phyloP scores from a whole-genome alignment of 129 eudicot species.

The Centaurea solstitialis region DNA sequence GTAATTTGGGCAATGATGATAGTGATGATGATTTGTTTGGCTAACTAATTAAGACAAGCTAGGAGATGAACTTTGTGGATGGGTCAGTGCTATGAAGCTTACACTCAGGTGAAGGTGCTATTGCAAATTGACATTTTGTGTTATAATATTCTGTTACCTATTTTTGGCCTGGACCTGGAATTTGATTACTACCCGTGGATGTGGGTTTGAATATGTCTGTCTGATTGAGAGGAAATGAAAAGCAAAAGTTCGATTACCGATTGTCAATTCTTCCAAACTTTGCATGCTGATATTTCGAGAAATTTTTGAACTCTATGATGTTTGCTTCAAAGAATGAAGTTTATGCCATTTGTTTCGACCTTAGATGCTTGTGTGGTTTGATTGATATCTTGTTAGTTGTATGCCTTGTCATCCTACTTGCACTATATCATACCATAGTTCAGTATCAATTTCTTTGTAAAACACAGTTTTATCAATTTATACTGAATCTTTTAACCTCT shows the following conservation, averaged over 20 bases:
- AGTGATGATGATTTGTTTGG: slow-evolving; percentile 92
- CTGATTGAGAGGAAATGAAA: slow-evolving; percentile 21
- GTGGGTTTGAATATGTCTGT: slow-evolving; percentile 25
- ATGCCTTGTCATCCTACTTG: too few relatives aligned
- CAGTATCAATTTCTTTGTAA: too few relatives aligned
- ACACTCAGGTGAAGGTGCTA: background rate
- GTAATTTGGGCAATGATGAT: slow-evolving; percentile 41
- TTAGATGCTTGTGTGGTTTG: too few relatives aligned
- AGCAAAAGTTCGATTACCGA: slow-evolving; percentile 16
- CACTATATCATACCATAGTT: too few relatives aligned
- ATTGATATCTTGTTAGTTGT: too few relatives aligned
- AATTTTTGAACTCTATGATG: background rate
- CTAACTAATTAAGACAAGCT: slow-evolving; percentile 45
- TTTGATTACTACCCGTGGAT: slow-evolving; percentile 25
- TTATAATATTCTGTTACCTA: slow-evolving; percentile 19
- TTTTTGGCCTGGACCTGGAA: slow-evolving; percentile 8
- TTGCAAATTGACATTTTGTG: slow-evolving; percentile 23
- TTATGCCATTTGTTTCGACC: too few relatives aligned
- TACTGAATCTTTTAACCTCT: too few relatives aligned
- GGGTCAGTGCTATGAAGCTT: slow-evolving; percentile 16
- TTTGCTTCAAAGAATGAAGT: background rate
- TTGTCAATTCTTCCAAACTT: background rate
- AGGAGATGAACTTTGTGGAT: background rate
- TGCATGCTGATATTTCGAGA: background rate
- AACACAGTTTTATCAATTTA: too few relatives aligned